A percentile compares a stretch with the other conserved stretches of the same genome.
Conservation (phyloP, 139 green algal genomes). For the Nannochloris sp. region DNA sequence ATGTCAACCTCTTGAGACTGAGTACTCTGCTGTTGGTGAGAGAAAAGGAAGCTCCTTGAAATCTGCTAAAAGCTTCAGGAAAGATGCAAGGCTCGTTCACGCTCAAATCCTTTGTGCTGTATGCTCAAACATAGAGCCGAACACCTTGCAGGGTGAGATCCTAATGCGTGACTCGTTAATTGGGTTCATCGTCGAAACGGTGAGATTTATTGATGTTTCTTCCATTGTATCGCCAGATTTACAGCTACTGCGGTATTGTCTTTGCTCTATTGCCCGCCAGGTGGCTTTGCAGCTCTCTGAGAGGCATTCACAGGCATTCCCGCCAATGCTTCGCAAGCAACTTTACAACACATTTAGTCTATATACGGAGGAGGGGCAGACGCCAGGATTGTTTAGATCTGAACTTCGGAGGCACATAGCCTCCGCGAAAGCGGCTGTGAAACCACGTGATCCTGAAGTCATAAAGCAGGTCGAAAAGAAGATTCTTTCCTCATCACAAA, state of each 20-base stretch:
- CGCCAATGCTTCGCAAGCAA: constrained; percentile 13
- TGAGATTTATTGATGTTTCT: constrained; percentile 25
- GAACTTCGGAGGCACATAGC: constrained; percentile 13
- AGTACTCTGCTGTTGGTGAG: not conserved
- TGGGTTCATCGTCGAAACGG: constrained; percentile 58
- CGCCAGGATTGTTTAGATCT: constrained; percentile 11
- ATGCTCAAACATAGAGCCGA: constrained; percentile 34
- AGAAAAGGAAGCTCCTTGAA: constrained; percentile 2
- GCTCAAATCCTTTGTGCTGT: constrained; percentile 29
- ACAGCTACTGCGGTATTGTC: constrained; percentile 54
- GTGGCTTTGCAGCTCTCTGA: constrained; percentile 17
- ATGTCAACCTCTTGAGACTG: not conserved
- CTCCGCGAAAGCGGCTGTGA: constrained; percentile 10
- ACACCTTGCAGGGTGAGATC: constrained; percentile 19
- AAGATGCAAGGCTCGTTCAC: not conserved
- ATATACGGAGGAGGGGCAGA: constrained; percentile 49
- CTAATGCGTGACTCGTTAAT: constrained; percentile 39
- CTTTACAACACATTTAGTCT: constrained; percentile 46
- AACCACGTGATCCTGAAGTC: constrained; percentile 34
- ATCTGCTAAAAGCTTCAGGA: not conserved
- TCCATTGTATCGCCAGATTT: constrained; percentile 31
- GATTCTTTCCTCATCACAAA: constrained; percentile 25
- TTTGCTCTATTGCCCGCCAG: constrained; percentile 36
- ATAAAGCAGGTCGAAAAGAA: constrained; percentile 33
- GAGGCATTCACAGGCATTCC: constrained; percentile 15